phyloP scores from a whole-genome alignment of 2,329 filamentous ascomycete species.

The Diaporthe destruens region DNA sequence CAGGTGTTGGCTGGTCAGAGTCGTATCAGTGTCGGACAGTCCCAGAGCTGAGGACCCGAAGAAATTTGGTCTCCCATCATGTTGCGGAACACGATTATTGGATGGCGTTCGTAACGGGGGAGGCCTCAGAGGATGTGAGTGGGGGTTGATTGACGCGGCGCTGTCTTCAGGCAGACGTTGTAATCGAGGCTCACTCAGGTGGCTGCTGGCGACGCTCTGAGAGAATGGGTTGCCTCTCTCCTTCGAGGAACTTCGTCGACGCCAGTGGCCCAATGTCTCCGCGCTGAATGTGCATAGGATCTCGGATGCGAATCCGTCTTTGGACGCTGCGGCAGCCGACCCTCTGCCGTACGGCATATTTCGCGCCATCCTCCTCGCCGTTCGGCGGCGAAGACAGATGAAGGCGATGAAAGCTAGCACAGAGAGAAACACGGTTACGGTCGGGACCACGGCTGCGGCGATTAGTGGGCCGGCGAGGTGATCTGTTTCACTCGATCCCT shows the following conservation, averaged over 20 bases:
- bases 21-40: not conserved
- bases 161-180: constrained; percentile 14
- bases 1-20: not conserved
- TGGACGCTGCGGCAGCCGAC: not conserved
- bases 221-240: constrained; percentile 5
- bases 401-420: constrained; percentile 17
- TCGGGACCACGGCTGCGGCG: constrained; percentile 34
- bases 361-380: constrained; percentile 6
- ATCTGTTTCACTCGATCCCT: not conserved
- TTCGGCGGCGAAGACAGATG: constrained; percentile 22
- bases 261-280: constrained; percentile 13
- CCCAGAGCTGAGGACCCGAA: constrained; percentile 1
- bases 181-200: constrained; percentile 22
- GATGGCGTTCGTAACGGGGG: constrained; percentile 10
- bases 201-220: constrained; percentile 28
- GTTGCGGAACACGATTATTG: not conserved
- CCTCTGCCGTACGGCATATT: constrained; percentile 27
- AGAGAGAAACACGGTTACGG: not conserved
- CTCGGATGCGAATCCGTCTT: constrained; percentile 26
- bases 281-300: constrained; percentile 31
- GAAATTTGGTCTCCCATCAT: not conserved
- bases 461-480: constrained; percentile 32
- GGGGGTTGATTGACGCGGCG: constrained; percentile 17
- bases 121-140: constrained; percentile 4
- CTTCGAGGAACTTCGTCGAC: not conserved